Evolutionary conservation across 1,139 yeast genomes (phyloP), one percentile per base, ranked within the genome.

Genomic region (Pichia sp.): DNA sequence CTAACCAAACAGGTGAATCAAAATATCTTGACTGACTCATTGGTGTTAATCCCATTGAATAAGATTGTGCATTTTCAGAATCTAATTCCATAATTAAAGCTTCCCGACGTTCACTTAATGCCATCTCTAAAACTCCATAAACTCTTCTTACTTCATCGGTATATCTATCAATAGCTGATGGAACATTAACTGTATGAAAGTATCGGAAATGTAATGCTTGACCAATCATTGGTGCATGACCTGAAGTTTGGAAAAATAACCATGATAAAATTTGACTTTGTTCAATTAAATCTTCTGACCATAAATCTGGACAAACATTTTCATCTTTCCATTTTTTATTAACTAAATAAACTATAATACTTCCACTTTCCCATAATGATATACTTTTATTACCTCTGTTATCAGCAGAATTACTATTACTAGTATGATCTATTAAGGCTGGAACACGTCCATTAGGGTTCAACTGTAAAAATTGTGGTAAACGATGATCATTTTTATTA

Each of bases 151-250:
- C 96, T 63, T 89, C 97, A 53, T 86, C 95, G 1, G 88, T 82
- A 61, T 89, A 89, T 56, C 96, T 71, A 54, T 84, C 95, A 28
- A 88, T 84, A 2, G 96, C 96, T 49, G 88, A 77, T 17, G 91
- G 86, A 3, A 89, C 86, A 45, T 82, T 83, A 45, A 84, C 83
- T 7, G 91, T 74, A 62, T 89, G 96, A 70, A 88, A 88, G 61
- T 84, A 85, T 54, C 91, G 72, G 67, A 89, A 89, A 68, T 89
- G 96, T 53, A 88, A 72, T 3, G 96, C 96, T 61, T 89, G 97
- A 20, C 97, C 97, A 55, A 89, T 85, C 95, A 89, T 89, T 22
- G 96, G 96, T 1, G 96, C 95, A 60, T 88, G 96, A 12, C 96
- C 96, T 12, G 94, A 82, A 4, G 96, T 86, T 64, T 89, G 96